Evolutionary conservation across 2,329 filamentous ascomycete genomes (phyloP), one percentile per base, ranked within the genome.

Genomic region (Pseudogymnoascus sp.): DNA sequence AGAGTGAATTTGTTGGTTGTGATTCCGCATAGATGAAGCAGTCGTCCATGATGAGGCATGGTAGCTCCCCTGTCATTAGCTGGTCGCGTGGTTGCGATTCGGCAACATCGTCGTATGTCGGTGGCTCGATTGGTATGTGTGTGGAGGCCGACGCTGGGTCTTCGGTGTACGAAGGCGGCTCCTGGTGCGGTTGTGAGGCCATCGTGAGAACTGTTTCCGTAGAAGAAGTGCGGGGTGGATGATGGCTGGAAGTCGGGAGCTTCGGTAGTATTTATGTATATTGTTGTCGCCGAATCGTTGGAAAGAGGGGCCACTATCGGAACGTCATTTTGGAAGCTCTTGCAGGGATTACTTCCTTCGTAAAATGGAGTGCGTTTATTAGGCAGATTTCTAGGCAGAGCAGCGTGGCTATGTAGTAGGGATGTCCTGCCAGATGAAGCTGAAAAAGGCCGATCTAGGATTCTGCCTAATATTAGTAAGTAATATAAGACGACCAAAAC

Each of bases 1-100:
- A 38, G 11, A 59, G 55, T n/a, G 55, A 18, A 38, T 59, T 59
- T 59, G 25, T n/a, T n/a, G 55, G 55, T n/a, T 59, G 55, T 18
- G 28, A 37, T 38, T 18, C 55, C 16, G 35, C 28, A 38, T 59
- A 59, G n/a, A 59, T 59, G 11, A 59, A 25, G 14, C 43, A 49
- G n/a, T 49, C 43, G 6, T 49, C 43, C 21, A 49, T 49, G 21
- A 49, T 9, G 43, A 49, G 43, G 23, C 43, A n/a, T 25, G 43
- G 21, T 23, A 49, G 43, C 23, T 49, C 43, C 12, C 9, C 43
- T 49, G 43, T 28, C 43, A 25, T 25, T 8, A 49, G 12, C 43
- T 49, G 43, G 43, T 49, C 43, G 43, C 43, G 43, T 49, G 43
- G 43, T 28, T 49, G 21, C 12, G 43, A 49, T 49, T 28, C 43